phyloP scores from a whole-genome alignment of 805 yeast genomes.

The Zygosaccharomyces lentus region DNA sequence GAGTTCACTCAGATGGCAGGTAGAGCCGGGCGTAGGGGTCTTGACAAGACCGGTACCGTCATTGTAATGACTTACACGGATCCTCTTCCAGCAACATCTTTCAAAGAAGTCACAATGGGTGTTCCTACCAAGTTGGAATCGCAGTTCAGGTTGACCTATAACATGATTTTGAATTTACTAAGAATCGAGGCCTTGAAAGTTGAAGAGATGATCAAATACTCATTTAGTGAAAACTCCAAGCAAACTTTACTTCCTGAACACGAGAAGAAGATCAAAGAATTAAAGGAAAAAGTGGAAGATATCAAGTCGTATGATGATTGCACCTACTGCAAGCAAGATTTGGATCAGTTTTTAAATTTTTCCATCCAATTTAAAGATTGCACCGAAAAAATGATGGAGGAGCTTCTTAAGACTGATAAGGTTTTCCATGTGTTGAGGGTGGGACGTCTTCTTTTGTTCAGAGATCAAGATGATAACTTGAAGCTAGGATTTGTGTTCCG shows the following conservation, averaged over 20 bases:
- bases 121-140: constrained; percentile 84
- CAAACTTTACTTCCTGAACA: constrained; percentile 86
- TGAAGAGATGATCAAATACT: constrained; percentile 97
- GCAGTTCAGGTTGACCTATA: constrained; percentile 91
- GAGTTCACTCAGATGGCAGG: constrained; percentile 99
- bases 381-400: constrained; percentile 45
- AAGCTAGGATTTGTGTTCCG: constrained; percentile 51
- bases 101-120: constrained; percentile 82
- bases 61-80: constrained; percentile 80
- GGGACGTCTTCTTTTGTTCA: constrained; percentile 58
- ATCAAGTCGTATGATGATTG: constrained; percentile 37
- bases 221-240: constrained; percentile 86
- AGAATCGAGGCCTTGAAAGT: constrained; percentile 92
- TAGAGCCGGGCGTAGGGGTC: constrained; percentile 96
- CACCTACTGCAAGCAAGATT: constrained; percentile 37
- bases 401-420: constrained; percentile 44
- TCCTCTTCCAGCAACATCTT: constrained; percentile 52
- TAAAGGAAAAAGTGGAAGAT: constrained; percentile 44
- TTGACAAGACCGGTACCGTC: constrained; percentile 91
- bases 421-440: constrained; percentile 45
- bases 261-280: constrained; percentile 55
- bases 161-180: constrained; percentile 86
- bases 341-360: constrained; percentile 44
- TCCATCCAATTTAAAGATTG: constrained; percentile 44
- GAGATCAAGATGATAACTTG: constrained; percentile 41